Evolutionary conservation across 2,329 filamentous ascomycete genomes (phyloP).

Genomic region (Pyricularia sp.): DNA sequence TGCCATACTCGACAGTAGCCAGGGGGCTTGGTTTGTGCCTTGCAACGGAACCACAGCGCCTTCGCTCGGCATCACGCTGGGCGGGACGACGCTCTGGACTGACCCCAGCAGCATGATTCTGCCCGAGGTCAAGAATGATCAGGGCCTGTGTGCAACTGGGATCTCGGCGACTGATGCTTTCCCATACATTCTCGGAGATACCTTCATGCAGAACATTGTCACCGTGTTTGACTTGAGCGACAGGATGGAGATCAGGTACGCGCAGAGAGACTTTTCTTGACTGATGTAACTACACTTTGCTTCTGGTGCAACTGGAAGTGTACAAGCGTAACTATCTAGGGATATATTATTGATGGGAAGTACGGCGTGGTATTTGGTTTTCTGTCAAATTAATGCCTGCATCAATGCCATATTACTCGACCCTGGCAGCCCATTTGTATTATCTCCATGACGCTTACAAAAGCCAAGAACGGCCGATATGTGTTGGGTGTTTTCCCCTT

Average conservation of each 20-base stretch:
- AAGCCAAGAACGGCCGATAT: not conserved
- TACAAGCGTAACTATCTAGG: not conserved
- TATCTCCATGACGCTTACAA: not conserved
- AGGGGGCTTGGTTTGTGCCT: constrained; percentile 13
- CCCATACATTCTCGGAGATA: constrained; percentile 13
- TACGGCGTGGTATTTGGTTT: not conserved
- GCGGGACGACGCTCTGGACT: constrained; percentile 16
- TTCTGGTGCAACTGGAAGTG: no score
- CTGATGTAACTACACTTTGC: not conserved
- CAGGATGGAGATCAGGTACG: constrained; percentile 19
- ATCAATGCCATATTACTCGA: not conserved
- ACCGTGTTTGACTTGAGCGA: constrained; percentile 17
- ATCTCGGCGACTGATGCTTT: constrained; percentile 7
- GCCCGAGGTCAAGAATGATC: constrained; percentile 13
- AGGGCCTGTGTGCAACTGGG: constrained; percentile 15
- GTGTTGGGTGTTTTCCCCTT: not conserved
- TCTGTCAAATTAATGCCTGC: not conserved
- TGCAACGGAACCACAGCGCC: constrained; percentile 17
- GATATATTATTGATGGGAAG: not conserved
- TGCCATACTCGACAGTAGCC: constrained; percentile 9
- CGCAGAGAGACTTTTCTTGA: constrained; percentile 9
- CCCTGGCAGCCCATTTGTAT: not conserved
- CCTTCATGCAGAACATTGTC: constrained; percentile 13
- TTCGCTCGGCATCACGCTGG: constrained; percentile 16
- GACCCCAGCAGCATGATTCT: constrained; percentile 19